Base-by-base conservation (phyloP, 129 eudicot genomes). In the Glebionis coronaria region DNA sequence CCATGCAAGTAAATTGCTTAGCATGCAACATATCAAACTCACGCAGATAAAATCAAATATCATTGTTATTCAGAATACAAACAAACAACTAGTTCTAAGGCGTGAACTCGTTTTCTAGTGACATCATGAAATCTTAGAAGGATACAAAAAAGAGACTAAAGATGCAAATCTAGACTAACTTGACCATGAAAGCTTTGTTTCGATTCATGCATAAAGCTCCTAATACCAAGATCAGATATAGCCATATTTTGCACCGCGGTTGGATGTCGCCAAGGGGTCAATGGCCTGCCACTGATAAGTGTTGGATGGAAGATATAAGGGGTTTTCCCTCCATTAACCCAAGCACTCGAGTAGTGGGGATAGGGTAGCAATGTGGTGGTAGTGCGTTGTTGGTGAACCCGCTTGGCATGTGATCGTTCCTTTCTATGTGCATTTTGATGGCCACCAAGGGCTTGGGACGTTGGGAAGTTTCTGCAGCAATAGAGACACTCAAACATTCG, bases 361-460 rank as follows among this genome's bases (percentile, higher is more conserved):
- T 54, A 42, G 35, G 71, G 31, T 9, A 72, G 79, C 27, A 45
- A 4, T n/a, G 45, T 6, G 67, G 79, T 35, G 68, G 49, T 16
- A n/a, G 53, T 73, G 58, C 45, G 65, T 57, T 45, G 8, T 56
- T 15, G 63, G 47, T 75, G 68, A 9, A 75, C n/a, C 9, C 52
- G 49, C 25, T 68, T 76, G 54, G 65, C 42, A 4, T 59, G 70
- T 68, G 61, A 60, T 3, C 80, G 70, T 16, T 76, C 80, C 50
- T 73, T 61, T 68, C 74, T 35, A 27, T 76, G 80, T 42, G 80
- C 80, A 13, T 76, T 76, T 51, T 92, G 98, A 66, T 92, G 98
- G 58, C 98, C 98, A 21, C 96, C 96, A 3, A 92, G 78, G 15
- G 98, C 98, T 75, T 92, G 98, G 2, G 96, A 92, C 9, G 98